Evolutionary conservation across 208 protist species (phyloP), one percentile per base, ranked within the genome.

Genomic region (Trypanosoma theileri): DNA sequence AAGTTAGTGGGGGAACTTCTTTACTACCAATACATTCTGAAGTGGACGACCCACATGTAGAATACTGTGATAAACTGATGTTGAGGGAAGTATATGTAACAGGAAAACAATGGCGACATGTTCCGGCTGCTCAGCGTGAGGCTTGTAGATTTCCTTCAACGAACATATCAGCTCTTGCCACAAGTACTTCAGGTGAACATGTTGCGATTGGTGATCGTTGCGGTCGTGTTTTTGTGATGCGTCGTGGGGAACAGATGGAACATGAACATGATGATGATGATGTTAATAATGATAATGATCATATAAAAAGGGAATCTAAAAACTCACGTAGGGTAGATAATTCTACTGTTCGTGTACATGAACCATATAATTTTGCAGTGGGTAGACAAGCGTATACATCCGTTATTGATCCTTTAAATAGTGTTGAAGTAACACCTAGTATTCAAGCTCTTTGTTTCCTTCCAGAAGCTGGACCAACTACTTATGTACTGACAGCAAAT

Each of bases 371-470:
- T 46, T 91, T 91, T 61, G 72, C 76, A 65, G 82, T 81, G 13
- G 73, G 75, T 8, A 78, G 89, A 62, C 82, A 90, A 65, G 81
- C 79, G n/a, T 96, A 96, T 73, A 79, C 79, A 28, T 85, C 86
- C 4, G 81, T 92, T 44, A 93, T 96, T 72, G 88, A 94, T 69
- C 87, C 91, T 3, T 77, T 96, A 35, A 93, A 89, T 77, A 96
- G 85, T 61, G 79, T 88, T 24, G 83, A 94, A 66, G 86, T 96
- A 52, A 78, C 81, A 44, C 88, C 88, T 13, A 83, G 72, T 44
- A 79, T 96, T 55, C 86, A 77, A 40, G 84, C 83, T 28, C 63
- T 94, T 45, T 79, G 87, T 28, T 94, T 96, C 50, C 66, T 96
- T 45, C 87, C 91, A 35, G 81, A 86, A 58, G 53, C 57, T 26